phyloP scores from a whole-genome alignment of 129 eudicot genomes.

The Pittosporum tobira region DNA sequence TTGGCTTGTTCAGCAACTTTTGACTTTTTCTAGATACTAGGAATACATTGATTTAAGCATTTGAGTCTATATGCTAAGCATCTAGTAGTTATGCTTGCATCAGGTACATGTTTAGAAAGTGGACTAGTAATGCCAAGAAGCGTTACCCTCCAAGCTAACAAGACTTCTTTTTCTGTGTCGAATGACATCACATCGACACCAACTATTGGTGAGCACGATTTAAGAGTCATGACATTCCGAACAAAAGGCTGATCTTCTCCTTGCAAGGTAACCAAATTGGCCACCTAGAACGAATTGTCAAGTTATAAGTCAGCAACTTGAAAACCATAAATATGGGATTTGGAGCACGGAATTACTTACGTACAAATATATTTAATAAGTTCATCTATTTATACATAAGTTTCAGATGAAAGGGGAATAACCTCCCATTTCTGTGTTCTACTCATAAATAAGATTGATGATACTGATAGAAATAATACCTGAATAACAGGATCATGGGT shows the following conservation, averaged over 20 bases:
- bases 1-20: not conserved
- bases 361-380: not conserved
- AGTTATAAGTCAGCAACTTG: slow-evolving; percentile 18
- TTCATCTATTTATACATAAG: too few species aligned
- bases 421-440: not conserved
- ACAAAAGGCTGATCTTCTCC: slow-evolving; percentile 85
- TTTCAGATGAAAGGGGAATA: too few species aligned
- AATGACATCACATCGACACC: slow-evolving; percentile 98
- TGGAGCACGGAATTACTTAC: not conserved
- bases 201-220: slow-evolving; percentile 89
- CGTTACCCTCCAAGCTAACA: slow-evolving; percentile 96
- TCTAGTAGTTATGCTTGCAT: not conserved
- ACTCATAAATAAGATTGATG: not conserved
- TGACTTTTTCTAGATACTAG: too few species aligned
- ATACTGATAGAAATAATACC: slow-evolving; percentile 26
- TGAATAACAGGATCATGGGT: slow-evolving; percentile 95
- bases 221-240: slow-evolving; percentile 88
- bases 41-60: too few species aligned
- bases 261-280: slow-evolving; percentile 89
- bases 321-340: slow-evolving; percentile 6
- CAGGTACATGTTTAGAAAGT: not conserved
- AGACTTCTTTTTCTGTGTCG: slow-evolving; percentile 79
- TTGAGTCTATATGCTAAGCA: not conserved
- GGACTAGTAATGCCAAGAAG: not conserved
- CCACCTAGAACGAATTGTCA: slow-evolving; percentile 42